Conservation (phyloP, 768 basidiomycete species). For the Boletus barrowsii region DNA sequence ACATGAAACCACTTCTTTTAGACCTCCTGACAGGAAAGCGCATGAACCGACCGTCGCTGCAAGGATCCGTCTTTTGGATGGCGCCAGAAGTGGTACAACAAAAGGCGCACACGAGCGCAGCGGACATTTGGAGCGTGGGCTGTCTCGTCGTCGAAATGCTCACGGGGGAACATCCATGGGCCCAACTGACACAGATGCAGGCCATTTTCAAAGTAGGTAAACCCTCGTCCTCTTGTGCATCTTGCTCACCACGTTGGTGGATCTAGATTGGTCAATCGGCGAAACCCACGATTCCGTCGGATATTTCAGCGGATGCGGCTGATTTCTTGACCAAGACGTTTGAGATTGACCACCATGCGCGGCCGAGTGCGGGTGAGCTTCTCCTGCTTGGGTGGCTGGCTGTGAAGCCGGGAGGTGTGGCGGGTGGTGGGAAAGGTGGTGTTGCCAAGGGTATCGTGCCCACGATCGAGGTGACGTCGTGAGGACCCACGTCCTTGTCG, state of each 20-base stretch:
- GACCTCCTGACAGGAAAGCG: conserved; percentile 58
- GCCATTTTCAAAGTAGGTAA: conserved; percentile 87
- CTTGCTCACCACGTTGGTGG: neutral
- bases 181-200: conserved; percentile 97
- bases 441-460: conserved; percentile 17
- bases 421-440: conserved; percentile 23
- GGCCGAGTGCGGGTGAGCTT: conserved; percentile 76
- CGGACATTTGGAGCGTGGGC: conserved; percentile 96
- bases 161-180: conserved; percentile 94
- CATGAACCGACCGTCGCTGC: conserved; percentile 85
- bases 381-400: conserved; percentile 73
- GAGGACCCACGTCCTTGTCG: neutral
- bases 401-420: conserved; percentile 24
- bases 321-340: conserved; percentile 87
- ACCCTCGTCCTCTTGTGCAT: neutral
- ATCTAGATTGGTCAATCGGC: conserved; percentile 81
- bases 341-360: conserved; percentile 74
- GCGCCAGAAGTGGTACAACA: conserved; percentile 98
- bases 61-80: conserved; percentile 99
- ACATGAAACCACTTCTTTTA: conserved; percentile 29
- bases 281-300: conserved; percentile 83
- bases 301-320: conserved; percentile 86
- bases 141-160: conserved; percentile 96
- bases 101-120: conserved; percentile 84
- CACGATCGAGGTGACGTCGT: conserved; percentile 30